A percentile compares a stretch with the other conserved stretches of the same genome.
These are phyloP conservation scores for Neocallimastix lanati DNA, from an alignment of 192 early-diverging fungal species.

Conservation along the genomic window DNA sequence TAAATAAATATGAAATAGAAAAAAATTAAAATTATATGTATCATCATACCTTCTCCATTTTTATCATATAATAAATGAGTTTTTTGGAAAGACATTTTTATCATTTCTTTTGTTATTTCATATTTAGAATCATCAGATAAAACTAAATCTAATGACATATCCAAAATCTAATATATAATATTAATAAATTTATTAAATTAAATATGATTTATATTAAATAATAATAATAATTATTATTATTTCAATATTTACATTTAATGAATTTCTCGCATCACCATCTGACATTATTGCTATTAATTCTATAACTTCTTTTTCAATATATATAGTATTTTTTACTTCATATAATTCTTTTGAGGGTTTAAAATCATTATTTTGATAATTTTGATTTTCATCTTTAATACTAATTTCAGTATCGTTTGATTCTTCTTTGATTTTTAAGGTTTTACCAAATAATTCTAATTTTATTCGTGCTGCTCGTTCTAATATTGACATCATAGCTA, in stretches of 20 bases:
- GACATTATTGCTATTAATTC: conserved; percentile 39
- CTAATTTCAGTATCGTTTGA: neutral
- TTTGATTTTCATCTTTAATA: neutral
- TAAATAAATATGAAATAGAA: too few species aligned
- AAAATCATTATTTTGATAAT: neutral
- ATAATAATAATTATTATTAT: too few species aligned
- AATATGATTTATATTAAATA: too few species aligned
- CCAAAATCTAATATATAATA: conserved; percentile 3
- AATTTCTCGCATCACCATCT: conserved; percentile 54
- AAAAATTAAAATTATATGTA: too few species aligned
- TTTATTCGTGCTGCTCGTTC: conserved; percentile 32
- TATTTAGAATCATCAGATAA: conserved; percentile 4
- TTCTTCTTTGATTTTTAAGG: neutral
- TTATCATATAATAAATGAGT: conserved; percentile 62
- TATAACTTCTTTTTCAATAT: conserved; percentile 17
- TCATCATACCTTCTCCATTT: conserved; percentile 28
- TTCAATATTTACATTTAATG: too few species aligned
- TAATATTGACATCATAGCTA: conserved; percentile 43
- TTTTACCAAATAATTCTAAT: conserved; percentile 10
- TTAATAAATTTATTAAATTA: too few species aligned
- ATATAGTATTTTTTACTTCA: neutral
- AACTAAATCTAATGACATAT: conserved; percentile 9
- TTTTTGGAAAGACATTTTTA: conserved; percentile 56
- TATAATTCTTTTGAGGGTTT: conserved; percentile 5
- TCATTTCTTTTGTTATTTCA: conserved; percentile 18